Evolutionary conservation across 2,329 filamentous ascomycete species (phyloP), one percentile per base, ranked within the genome.

Genomic region (Sporothrix humicola): DNA sequence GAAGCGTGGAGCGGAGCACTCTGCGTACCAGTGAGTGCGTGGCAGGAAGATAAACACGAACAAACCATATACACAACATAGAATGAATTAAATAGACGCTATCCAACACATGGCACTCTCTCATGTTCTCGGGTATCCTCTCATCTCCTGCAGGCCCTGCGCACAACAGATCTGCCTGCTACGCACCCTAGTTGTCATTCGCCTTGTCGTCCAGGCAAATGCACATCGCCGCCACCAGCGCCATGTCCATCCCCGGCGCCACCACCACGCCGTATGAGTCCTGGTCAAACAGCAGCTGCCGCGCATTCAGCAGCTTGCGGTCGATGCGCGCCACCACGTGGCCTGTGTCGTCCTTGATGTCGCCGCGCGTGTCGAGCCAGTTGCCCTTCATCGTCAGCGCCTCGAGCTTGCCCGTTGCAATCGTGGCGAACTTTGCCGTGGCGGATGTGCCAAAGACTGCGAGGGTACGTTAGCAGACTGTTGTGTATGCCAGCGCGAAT

Each of bases 121-220:
- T 37, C 31, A 3, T 1, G 31, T 37, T 37, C 31, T 37, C 31
- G 31, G 31, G 31, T 37, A 37, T 37, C 31, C 31, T 37, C 31
- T 37, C 31, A 7, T 37, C 31, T 37, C 31, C 31, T 37, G 31
- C 31, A 37, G 50, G 17, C 12, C 15, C 10, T 17, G 46, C 46
- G 31, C 31, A 37, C 31, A 37, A 37, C 31, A 1, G 31, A 48
- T 48, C 46, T 13, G 46, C 10, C 46, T 48, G 46, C 7, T 48
- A 15, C 6, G 48, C 48, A 15, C 48, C 48, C 26, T 74, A 70
- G 7, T 69, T 73, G 72, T 88, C 85, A 66, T 89, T 87, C 73
- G 90, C 87, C 82, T 86, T 87, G 84, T 92, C 90, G 76, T 93
- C 91, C 74, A 93, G 82, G 74, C 87, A 89, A 71, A 93, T 89